Base-by-base conservation (phyloP, 2,329 filamentous ascomycete genomes). In the Aureobasidium sp. region DNA sequence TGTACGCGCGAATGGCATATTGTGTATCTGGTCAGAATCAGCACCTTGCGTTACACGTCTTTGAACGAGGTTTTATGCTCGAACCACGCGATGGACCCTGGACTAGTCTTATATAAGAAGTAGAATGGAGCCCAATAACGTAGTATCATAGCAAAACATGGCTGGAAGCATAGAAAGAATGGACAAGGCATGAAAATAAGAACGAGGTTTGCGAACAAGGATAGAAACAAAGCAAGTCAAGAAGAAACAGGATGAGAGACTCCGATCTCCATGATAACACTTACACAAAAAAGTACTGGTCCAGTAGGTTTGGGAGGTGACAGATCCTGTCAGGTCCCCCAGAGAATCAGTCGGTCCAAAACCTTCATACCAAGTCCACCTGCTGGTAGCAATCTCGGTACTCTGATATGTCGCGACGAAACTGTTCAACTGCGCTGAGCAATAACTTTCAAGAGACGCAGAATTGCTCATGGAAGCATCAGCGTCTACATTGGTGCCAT, bases 341-440 rank as follows among this genome's bases (percentile, higher is more conserved):
- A 49, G 29, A 15, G 60, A 60, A 34, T 64, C 60, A 13, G 63
- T 64, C 10, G 63, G 60, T 49, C 63, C 63, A 47, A 60, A 64
- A 2, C 63, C 63, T 60, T 64, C 63, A 41, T 64, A 64, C 58
- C 63, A 62, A 27, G 63, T 61, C 39, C 58, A 49, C 6, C 62
- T 52, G 32, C 60, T 64, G 25, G 55, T 64, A 16, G 63, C 63
- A 25, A 64, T 41, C 41, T 53, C 37, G 3, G 58, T 62, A 42
- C 59, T 62, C 34, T 44, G 15, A 27, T 62, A 62, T 8, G 59
- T 62, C 32, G 36, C 37, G 7, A 4, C 13, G 30, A 62, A 62
- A 49, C 42, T 39, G 9, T 11, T 36, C 2, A 55, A 29, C 15
- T 55, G 41, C 11, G 59, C 41, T 15, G 39, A 21, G 52, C 59